Evolutionary conservation across 257 asterid genomes (phyloP).

Genomic region (Solanum etuberosum): DNA sequence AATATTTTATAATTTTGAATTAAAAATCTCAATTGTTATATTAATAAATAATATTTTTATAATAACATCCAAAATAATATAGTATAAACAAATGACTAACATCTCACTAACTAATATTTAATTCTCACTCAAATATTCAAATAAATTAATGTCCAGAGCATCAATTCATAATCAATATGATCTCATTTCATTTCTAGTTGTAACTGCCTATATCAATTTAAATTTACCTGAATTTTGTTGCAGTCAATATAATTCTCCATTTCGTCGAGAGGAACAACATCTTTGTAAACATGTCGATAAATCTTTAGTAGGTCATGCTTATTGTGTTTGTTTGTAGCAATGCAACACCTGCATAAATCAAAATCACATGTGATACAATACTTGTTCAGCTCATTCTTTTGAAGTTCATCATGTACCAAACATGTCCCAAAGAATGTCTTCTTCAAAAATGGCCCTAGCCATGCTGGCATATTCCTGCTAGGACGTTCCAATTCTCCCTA

Average conservation of each 20-base stretch:
- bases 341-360: constrained; percentile 24
- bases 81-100: not conserved
- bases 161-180: not conserved
- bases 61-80: too few relatives aligned
- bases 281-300: constrained; percentile 22
- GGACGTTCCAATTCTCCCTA: not conserved
- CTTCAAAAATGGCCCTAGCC: constrained; percentile 19
- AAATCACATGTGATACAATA: constrained; percentile 27
- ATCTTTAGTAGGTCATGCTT: constrained; percentile 6
- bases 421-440: constrained; percentile 31
- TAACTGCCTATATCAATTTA: not conserved
- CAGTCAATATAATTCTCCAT: constrained; percentile 11
- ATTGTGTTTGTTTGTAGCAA: constrained; percentile 3
- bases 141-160: not conserved
- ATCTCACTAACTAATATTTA: not conserved
- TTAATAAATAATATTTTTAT: too few relatives aligned
- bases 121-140: not conserved
- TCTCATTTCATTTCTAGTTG: not conserved
- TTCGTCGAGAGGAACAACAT: constrained; percentile 16
- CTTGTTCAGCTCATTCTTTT: constrained; percentile 24
- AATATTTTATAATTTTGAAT: too few relatives aligned
- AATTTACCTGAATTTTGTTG: constrained; percentile 14
- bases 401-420: constrained; percentile 3
- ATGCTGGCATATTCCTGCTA: not conserved
- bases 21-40: too few relatives aligned